phyloP scores from a whole-genome alignment of 106 monocot species.

The Phalaenopsis aphrodite region DNA sequence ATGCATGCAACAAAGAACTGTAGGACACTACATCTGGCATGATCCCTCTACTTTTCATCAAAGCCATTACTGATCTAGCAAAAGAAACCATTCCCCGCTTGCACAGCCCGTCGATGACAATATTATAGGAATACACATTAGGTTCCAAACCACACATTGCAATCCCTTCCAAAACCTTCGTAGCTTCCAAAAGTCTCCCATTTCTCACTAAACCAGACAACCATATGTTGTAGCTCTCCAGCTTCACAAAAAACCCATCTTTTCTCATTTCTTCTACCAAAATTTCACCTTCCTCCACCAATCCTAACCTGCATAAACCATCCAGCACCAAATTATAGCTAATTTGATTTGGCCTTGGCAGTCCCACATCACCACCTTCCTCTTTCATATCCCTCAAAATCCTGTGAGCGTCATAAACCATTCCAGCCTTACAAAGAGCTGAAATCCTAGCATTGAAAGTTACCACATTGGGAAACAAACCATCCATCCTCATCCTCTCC shows the following conservation, averaged over 20 bases:
- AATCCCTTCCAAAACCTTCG: constrained; percentile 60
- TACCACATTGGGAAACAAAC: constrained; percentile 65
- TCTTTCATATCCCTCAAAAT: constrained; percentile 82
- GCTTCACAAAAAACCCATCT: constrained; percentile 36
- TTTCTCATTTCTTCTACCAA: constrained; percentile 60
- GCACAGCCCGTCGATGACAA: constrained; percentile 75
- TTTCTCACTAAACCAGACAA: constrained; percentile 59
- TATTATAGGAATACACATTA: constrained; percentile 68
- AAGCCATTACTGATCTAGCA: constrained; percentile 47
- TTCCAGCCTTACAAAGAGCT: constrained; percentile 67
- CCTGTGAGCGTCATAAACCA: constrained; percentile 45
- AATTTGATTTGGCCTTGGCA: constrained; percentile 59
- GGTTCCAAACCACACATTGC: constrained; percentile 29
- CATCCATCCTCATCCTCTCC: constrained; percentile 54
- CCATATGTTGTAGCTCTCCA: constrained; percentile 80
- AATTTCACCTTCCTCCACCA: constrained; percentile 52
- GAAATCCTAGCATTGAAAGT: constrained; percentile 93
- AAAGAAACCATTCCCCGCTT: constrained; percentile 59
- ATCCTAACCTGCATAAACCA: constrained; percentile 60
- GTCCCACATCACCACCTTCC: constrained; percentile 19
- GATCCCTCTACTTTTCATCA: constrained; percentile 59
- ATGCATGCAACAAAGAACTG: constrained; percentile 65
- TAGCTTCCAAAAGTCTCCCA: constrained; percentile 51
- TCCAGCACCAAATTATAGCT: constrained; percentile 66
- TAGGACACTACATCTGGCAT: constrained; percentile 67